Conservation (phyloP, 805 yeast species). For the Candida pseudoglaebosa region DNA sequence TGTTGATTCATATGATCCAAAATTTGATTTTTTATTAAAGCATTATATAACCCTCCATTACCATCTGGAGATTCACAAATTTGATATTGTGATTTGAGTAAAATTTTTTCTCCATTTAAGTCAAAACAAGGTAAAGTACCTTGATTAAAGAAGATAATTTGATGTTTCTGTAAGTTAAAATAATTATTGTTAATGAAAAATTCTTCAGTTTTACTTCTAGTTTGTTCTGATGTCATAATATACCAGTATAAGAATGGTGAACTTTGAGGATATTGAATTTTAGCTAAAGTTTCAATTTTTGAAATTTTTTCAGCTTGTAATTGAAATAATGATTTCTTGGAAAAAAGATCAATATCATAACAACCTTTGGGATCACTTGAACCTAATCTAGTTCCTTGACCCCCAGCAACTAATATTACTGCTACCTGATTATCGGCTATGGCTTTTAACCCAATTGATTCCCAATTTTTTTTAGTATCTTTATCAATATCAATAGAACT, state of each 20-base stretch:
- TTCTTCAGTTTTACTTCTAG: slow-evolving; percentile 66
- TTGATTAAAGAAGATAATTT: slow-evolving; percentile 83
- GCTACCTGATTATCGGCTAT: slow-evolving; percentile 75
- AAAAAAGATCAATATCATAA: slow-evolving; percentile 80
- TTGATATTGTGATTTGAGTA: slow-evolving; percentile 51
- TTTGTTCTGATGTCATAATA: slow-evolving; percentile 92
- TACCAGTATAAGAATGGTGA: slow-evolving; percentile 51
- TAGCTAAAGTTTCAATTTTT: slow-evolving; percentile 57
- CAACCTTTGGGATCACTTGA: slow-evolving; percentile 92
- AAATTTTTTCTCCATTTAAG: slow-evolving; percentile 62
- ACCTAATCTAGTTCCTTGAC: slow-evolving; percentile 96
- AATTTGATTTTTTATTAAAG: slow-evolving; percentile 60
- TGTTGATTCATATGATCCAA: slow-evolving; percentile 62
- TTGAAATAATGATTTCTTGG: slow-evolving; percentile 80
- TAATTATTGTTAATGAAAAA: slow-evolving; percentile 59
- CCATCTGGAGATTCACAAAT: slow-evolving; percentile 94
- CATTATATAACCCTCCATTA: slow-evolving; percentile 93
- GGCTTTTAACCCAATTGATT: slow-evolving; percentile 58
- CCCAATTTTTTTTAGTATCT: slow-evolving; percentile 36
- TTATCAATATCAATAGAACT: slow-evolving; percentile 44
- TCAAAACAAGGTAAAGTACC: slow-evolving; percentile 92
- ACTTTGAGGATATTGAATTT: slow-evolving; percentile 9
- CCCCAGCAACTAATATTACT: slow-evolving; percentile 93
- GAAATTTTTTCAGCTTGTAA: slow-evolving; percentile 85
- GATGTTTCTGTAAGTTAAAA: slow-evolving; percentile 64